Evolutionary conservation across 768 basidiomycete species (phyloP), one percentile per base, ranked within the genome.

Genomic region (Pleurotus tuber-regium): DNA sequence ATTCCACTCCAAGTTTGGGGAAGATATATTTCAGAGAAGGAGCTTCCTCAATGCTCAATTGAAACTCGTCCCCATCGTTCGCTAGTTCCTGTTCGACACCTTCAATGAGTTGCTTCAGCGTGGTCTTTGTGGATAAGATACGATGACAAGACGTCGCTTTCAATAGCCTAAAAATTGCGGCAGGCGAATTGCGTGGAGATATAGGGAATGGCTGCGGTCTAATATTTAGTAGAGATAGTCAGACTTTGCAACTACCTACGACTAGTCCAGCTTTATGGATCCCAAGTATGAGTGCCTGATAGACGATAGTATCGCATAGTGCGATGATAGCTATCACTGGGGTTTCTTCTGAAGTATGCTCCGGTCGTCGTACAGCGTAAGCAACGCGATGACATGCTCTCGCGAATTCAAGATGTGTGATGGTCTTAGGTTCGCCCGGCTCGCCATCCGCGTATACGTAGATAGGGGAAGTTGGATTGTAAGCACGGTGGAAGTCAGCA

Each of bases 371-470:
- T 10, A 78, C 38, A 18, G 58, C 53, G 54, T 72, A 72, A 0
- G 76, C 75, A 19, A 71, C 61, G 12, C 76, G 69, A 51, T 78
- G 71, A 35, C 66, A 68, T 7, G 76, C 78, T 8, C 71, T 69
- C 14, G 65, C 68, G 55, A 78, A 79, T 47, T 79, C 75, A 6
- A 74, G 50, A 43, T 69, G 68, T 4, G 70, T 65, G 24, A 79
- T 66, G 24, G 56, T 50, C 5, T 62, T 61, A 10, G 66, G 53
- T 1, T 10, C 35, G 19, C 57, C 51, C 4, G 61, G 40, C 19
- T 24, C 51, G 1, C 51, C 50, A 10, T 55, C 53, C 26, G 66
- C 63, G 35, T 66, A 78, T 8, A 61, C 55, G 39, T 60, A 76
- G 9, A 68, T 54, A 2, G 68, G 59, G 5, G 54, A 57, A 3